Evolutionary conservation across 805 yeast genomes (phyloP), one percentile per base, ranked within the genome.

Genomic region (Starmerella davenportii): DNA sequence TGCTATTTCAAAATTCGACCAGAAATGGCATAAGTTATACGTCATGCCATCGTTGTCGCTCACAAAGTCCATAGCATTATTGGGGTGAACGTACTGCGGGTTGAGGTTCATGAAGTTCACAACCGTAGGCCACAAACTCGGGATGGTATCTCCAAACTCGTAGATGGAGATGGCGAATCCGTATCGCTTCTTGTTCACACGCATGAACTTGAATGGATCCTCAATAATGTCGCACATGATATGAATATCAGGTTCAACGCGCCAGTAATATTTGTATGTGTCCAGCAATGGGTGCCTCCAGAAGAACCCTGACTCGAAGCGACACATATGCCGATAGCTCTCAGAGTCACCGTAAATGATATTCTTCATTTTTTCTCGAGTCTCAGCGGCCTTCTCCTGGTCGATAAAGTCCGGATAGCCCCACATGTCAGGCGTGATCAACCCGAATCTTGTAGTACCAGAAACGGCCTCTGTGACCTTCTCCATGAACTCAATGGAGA

Each of bases 1-100:
- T 3, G 95, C 95, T 48, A 87, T 84, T 57, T 85, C 95, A 51
- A 84, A 84, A 60, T 82, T 84, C 24, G 90, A 72, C 94, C 94
- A 82, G 57, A 84, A 84, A 58, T 84, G 94, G 50, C 90, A 78
- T 45, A 79, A 48, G 52, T 78, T 81, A 57, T 74, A 84, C 43
- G 72, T 76, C 49, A 76, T 75, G 21, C 70, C 66, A 40, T 75
- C 56, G 58, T 79, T 79, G 49, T 74, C 73, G 15, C 82, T 72
- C 21, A 84, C 57, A 63, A 78, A 80, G 35, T 69, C 72, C 60
- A 79, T 57, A 49, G 79, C 61, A 53, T 71, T 73, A 52, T 76
- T 65, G 30, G 62, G 60, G 46, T 74, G 62, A 35, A 77, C 53
- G 44, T 66, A 69, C 38, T 76, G 40, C 54, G 76, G 72, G 45